Evolutionary conservation across 148 eudicot genomes (phyloP), one percentile per base, ranked within the genome.

Genomic region (Persicaria maculosa): DNA sequence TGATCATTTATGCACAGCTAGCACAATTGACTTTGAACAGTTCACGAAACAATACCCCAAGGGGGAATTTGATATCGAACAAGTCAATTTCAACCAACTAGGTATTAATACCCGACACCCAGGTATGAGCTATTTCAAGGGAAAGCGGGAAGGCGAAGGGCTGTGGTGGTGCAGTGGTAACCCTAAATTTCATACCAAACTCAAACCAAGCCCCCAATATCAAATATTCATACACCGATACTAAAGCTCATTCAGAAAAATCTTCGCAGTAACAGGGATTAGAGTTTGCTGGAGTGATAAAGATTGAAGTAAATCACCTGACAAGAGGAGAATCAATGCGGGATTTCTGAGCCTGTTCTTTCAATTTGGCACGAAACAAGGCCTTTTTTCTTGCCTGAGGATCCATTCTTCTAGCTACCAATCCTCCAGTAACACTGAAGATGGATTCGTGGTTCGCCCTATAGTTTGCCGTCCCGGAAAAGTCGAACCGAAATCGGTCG

Each of bases 321-420:
- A 93, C 97, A 71, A 93, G 92, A 76, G 93, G 93, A 25, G 96
- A 89, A 74, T 93, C 91, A 67, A 93, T 91, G 71, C 97, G 92
- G 76, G 84, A 86, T 50, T 86, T 85, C 73, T 84, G 89, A 74
- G 83, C 88, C 74, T 75, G 82, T 17, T 87, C 86, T 46, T 84
- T 93, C 84, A 93, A 67, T 76, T 89, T 93, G 47, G 93, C 89
- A 45, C 98, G 96, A 84, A 85, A 89, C 44, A 84, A 71, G 7
- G 91, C 88, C 83, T 85, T 93, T 84, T 83, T 90, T 47, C 80
- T 85, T 19, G 90, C 97, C 75, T 84, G 84, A 61, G 90, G 91
- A 84, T 85, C 96, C 98, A 93, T 92, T 74, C 11, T 15, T 57
- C 3, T 57, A n/a, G 19, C 43, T 5, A 12, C 17, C 40, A 40